Percentiles rank a stretch among this genome's conserved stretches.
phyloP scores from a whole-genome alignment of 2,329 filamentous ascomycete species.

The Cordyceps fumosorosea region DNA sequence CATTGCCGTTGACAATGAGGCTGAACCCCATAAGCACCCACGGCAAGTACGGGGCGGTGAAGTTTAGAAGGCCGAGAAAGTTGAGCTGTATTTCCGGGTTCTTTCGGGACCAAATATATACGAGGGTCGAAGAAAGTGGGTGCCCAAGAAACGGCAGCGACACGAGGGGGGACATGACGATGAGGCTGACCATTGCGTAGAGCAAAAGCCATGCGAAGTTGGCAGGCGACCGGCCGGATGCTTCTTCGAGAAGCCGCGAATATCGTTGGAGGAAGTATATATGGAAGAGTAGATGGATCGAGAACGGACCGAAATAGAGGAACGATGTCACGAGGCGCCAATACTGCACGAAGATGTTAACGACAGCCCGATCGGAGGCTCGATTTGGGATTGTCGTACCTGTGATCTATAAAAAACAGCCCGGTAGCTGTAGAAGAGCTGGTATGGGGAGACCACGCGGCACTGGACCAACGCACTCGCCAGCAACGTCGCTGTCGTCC shows the following conservation, averaged over 20 bases:
- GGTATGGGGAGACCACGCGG: constrained; percentile 84
- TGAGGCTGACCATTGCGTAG: constrained; percentile 73
- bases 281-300: constrained; percentile 90
- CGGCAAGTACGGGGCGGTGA: constrained; percentile 88
- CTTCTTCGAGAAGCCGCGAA: constrained; percentile 89
- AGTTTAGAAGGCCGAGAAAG: constrained; percentile 81
- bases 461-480: constrained; percentile 90
- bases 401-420: constrained; percentile 88
- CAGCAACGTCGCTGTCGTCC: constrained; percentile 87
- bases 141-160: constrained; percentile 94
- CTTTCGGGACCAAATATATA: constrained; percentile 95
- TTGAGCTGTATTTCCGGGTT: constrained; percentile 89
- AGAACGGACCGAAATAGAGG: constrained; percentile 93
- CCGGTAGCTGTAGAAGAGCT: constrained; percentile 94
- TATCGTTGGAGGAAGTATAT: constrained; percentile 98
- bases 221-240: constrained; percentile 82
- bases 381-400: constrained; percentile 40
- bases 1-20: constrained; percentile 77
- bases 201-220: constrained; percentile 92
- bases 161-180: constrained; percentile 77
- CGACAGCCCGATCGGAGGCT: background rate
- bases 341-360: constrained; percentile 53
- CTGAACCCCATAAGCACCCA: constrained; percentile 95
- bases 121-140: constrained; percentile 82
- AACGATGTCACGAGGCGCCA: constrained; percentile 97